phyloP scores from a whole-genome alignment of 495 filamentous ascomycete genomes.

The Penicillium malachiteum region DNA sequence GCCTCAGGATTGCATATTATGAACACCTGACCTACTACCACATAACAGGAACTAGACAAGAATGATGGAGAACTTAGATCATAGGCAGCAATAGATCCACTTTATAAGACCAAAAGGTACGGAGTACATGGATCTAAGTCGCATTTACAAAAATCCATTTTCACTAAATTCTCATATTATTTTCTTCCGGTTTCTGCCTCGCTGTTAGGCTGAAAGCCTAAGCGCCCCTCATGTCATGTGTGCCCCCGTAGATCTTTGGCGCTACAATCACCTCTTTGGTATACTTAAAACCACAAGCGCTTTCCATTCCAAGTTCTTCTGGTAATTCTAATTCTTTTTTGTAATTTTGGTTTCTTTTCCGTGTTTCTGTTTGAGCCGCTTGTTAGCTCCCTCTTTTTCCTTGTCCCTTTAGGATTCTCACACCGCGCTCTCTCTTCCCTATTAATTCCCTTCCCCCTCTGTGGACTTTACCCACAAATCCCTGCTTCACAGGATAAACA shows the following conservation, averaged over 20 bases:
- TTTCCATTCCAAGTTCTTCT: slow-evolving; percentile 6
- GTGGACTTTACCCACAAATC: too few species aligned
- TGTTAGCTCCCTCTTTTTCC: not conserved
- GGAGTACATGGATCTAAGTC: too few species aligned
- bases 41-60: too few species aligned
- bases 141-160: not conserved
- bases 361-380: slow-evolving; percentile 9
- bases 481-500: too few species aligned
- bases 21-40: too few species aligned
- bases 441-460: too few species aligned
- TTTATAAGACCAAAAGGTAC: too few species aligned
- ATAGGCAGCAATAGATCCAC: too few species aligned
- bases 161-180: not conserved
- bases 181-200: not conserved
- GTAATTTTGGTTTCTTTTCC: slow-evolving; percentile 7
- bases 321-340: slow-evolving; percentile 1
- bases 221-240: slow-evolving; percentile 45
- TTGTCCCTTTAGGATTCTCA: too few species aligned
- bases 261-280: not conserved
- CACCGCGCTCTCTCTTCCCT: too few species aligned
- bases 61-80: too few species aligned
- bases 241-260: slow-evolving; percentile 23
- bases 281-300: slow-evolving; percentile 3
- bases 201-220: slow-evolving; percentile 28
- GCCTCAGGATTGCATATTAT: slow-evolving; percentile 24